A percentile compares a stretch with the other conserved stretches of the same genome.
Conservation (phyloP, 306 rosid species). For the Gillenia trifoliata region DNA sequence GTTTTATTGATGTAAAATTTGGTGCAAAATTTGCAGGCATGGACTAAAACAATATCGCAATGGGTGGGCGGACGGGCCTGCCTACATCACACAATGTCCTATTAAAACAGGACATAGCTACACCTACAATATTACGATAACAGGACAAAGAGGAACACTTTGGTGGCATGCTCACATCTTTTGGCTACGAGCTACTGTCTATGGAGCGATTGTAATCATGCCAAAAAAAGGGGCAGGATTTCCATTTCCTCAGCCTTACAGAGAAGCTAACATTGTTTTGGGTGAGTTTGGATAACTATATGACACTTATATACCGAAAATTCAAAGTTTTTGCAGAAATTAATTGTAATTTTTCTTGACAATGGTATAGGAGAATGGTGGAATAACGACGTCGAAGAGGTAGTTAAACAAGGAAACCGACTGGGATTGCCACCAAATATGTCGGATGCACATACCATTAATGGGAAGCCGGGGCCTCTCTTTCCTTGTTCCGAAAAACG, state of each 20-base stretch:
- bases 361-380: constrained; percentile 33
- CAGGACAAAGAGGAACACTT: constrained; percentile 36
- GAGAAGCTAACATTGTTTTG: constrained; percentile 22
- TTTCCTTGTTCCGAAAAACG: constrained; percentile 33
- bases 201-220: constrained; percentile 28
- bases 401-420: constrained; percentile 30
- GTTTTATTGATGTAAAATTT: background rate
- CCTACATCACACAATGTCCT: constrained; percentile 37
- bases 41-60: constrained; percentile 36
- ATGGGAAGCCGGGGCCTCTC: constrained; percentile 36
- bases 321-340: too few species aligned
- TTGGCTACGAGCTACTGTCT: constrained; percentile 38
- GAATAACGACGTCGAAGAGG: constrained; percentile 28
- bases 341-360: too few species aligned
- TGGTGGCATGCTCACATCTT: constrained; percentile 43
- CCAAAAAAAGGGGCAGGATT: constrained; percentile 22
- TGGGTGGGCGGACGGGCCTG: constrained; percentile 44
- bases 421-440: constrained; percentile 37
- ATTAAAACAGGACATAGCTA: constrained; percentile 28
- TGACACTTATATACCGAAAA: too few species aligned
- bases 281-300: too few species aligned
- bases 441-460: constrained; percentile 37
- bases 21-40: constrained; percentile 15
- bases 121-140: constrained; percentile 23
- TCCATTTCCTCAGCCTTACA: constrained; percentile 32